Base-by-base conservation (phyloP, 306 rosid species). In the Pyrus betulifolia region DNA sequence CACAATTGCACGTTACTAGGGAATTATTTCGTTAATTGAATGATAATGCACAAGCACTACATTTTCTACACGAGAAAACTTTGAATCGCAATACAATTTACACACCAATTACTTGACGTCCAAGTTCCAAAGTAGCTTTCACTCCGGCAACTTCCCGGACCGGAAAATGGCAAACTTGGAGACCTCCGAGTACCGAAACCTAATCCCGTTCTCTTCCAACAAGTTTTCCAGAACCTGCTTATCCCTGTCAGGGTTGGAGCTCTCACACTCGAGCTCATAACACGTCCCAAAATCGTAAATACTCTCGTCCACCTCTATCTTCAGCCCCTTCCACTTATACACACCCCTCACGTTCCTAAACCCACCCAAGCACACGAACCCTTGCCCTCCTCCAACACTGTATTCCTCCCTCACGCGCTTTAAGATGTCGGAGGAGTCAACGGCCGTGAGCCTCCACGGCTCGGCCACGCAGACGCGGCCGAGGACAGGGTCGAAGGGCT, bases 251-350 rank as follows among this genome's bases (percentile, higher is more conserved):
- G 89, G 91, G 18, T 84, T 63, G 15, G 1, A 42, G 77, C 81
- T 87, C 81, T 87, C 91, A 71, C 94, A 87, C 75, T 87, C 94
- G 4, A 89, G 49, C 85, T 89, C 91, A 49, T 87, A 89, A 31
- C 75, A 57, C 0, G 91, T 87, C 28, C 93, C 93, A 49, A 89
- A 89, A 76, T 87, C 90, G 74, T 72, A 89, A 44, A 64, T 80
- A 5, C 86, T 85, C 82, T 87, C 91, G 67, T 86, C 90, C 25
- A 89, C 63, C 75, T 89, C 91, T 18, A 89, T 55, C 76, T 83
- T 87, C 86, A 89, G 69, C 1, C 90, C 91, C 17, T 79, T 73
- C 91, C 91, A 89, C 15, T 76, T 60, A 51, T 82, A 84, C 74
- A 86, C 85, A 12, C 76, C 67, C 72, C 88, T 85, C 84, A 89